Evolutionary conservation across 371 early-diverging fungal species (phyloP).

Genomic region (Mortierella sp.): DNA sequence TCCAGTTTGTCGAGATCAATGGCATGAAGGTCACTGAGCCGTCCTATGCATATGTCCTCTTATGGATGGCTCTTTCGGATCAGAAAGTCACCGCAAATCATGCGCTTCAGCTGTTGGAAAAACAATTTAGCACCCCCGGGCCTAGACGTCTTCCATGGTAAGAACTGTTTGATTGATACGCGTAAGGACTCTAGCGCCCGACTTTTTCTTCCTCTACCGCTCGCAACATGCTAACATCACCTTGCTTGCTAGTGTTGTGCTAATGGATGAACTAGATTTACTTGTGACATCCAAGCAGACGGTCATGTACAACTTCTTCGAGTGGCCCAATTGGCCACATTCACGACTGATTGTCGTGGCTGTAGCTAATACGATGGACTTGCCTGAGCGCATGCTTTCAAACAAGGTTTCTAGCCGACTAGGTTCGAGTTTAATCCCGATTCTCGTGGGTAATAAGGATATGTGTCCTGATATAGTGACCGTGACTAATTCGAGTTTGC

Average conservation of each 20-base stretch:
- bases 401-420: constrained; percentile 94
- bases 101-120: constrained; percentile 80
- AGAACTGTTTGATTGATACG: too few relatives aligned
- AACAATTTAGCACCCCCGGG: constrained; percentile 71
- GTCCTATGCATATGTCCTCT: constrained; percentile 81
- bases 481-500: too few relatives aligned
- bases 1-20: constrained; percentile 94
- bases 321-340: constrained; percentile 91
- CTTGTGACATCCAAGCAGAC: constrained; percentile 93
- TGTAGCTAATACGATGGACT: constrained; percentile 99
- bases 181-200: too few relatives aligned
- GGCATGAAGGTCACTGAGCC: constrained; percentile 97
- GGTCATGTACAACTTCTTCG: constrained; percentile 98
- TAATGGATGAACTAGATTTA: constrained; percentile 98
- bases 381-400: constrained; percentile 94
- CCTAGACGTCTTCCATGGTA: constrained; percentile 50
- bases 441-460: too few relatives aligned
- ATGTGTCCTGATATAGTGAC: neutral
- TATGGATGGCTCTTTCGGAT: constrained; percentile 83
- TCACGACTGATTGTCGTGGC: constrained; percentile 93
- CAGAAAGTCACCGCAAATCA: constrained; percentile 78
- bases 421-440: constrained; percentile 61
- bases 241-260: constrained; percentile 89
- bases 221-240: too few relatives aligned
- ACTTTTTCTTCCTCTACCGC: too few relatives aligned